Evolutionary conservation across 2,329 filamentous ascomycete species (phyloP).

Genomic region (Dothidotthia symphoricarpi): DNA sequence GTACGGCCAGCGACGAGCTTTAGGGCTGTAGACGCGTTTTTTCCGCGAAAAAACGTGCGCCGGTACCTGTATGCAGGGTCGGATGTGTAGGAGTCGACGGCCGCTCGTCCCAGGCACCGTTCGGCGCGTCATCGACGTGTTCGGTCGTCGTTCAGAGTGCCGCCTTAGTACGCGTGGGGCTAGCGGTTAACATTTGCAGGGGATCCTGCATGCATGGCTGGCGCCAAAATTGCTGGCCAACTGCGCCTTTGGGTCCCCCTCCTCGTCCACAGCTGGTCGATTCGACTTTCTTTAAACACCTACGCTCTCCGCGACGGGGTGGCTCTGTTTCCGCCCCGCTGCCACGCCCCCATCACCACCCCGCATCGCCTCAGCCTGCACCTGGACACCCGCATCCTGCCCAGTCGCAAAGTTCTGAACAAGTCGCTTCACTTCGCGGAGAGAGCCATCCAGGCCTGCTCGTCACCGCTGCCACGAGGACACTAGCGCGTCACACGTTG

Average conservation of each 20-base stretch:
- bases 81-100: conserved; percentile 22
- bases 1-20: conserved; percentile 19
- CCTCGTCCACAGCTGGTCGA: neutral
- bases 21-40: conserved; percentile 34
- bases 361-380: neutral
- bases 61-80: conserved; percentile 27
- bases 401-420: no score
- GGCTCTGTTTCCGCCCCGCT: neutral
- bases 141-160: conserved; percentile 14
- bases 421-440: no score
- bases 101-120: conserved; percentile 10
- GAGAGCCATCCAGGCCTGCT: no score
- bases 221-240: neutral
- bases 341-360: conserved; percentile 11
- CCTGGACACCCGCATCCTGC: no score
- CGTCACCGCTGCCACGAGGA: no score
- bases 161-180: no score
- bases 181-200: no score
- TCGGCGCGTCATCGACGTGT: conserved; percentile 21
- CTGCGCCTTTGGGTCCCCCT: neutral
- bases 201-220: no score
- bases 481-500: no score
- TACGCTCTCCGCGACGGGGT: conserved; percentile 7
- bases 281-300: conserved; percentile 3
- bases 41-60: conserved; percentile 35